phyloP scores from a whole-genome alignment of 306 rosid genomes.

The Mimosa pudica region DNA sequence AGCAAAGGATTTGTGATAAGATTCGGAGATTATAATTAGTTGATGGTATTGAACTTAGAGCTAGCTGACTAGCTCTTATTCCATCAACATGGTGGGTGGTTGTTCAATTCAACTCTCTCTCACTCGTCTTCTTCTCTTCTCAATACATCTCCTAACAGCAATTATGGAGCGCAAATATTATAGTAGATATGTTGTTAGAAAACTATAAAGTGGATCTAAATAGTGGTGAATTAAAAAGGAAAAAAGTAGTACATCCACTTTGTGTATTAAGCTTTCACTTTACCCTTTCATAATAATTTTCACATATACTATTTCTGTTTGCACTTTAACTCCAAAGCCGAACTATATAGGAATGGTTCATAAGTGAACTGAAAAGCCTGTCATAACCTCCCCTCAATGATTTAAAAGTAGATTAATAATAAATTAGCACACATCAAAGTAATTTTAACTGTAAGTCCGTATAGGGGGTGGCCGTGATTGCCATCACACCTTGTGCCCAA shows the following conservation, averaged over 20 bases:
- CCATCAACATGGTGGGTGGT: neutral
- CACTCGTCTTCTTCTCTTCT: neutral
- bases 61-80: conserved; percentile 1
- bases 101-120: conserved; percentile 22
- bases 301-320: neutral
- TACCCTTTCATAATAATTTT: neutral
- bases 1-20: conserved; percentile 32
- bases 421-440: conserved; percentile 40
- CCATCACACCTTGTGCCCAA: conserved; percentile 70
- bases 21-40: conserved; percentile 3
- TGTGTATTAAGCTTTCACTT: neutral
- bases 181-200: neutral
- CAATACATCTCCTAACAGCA: conserved; percentile 5
- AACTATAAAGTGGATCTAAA: neutral
- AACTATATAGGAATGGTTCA: conserved; percentile 19
- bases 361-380: neutral
- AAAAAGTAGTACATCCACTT: neutral
- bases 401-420: conserved; percentile 27
- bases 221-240: neutral
- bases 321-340: neutral
- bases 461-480: conserved; percentile 72
- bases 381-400: neutral
- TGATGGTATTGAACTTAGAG: conserved; percentile 17
- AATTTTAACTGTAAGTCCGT: conserved; percentile 55
- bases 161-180: neutral